Conservation (phyloP, 2,329 filamentous ascomycete species). For the Penicillium sp. region DNA sequence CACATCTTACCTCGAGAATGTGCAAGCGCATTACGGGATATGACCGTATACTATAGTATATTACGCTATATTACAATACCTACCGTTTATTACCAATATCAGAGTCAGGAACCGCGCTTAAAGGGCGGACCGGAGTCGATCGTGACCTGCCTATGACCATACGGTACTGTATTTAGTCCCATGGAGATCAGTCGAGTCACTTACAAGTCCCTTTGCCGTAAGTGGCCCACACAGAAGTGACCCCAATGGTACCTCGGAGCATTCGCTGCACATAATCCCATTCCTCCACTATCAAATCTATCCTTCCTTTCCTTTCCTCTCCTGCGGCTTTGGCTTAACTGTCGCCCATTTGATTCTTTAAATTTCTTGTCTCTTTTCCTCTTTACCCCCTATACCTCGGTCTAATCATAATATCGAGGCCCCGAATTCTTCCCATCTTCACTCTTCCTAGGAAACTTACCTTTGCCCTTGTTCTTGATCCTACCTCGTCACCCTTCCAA, state of each 20-base stretch:
- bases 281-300: conserved; percentile 14
- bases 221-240: conserved; percentile 10
- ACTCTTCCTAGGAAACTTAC: background rate
- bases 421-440: background rate
- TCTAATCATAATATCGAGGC: conserved; percentile 8
- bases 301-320: conserved; percentile 11
- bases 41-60: background rate
- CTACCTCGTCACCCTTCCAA: conserved; percentile 25
- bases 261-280: conserved; percentile 4
- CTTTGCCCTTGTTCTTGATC: conserved; percentile 16
- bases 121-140: background rate
- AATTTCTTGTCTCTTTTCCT: conserved; percentile 7
- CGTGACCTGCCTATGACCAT: background rate
- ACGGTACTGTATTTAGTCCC: background rate
- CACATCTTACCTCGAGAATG: background rate
- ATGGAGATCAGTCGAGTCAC: conserved; percentile 9
- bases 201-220: conserved; percentile 11
- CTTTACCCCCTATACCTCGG: conserved; percentile 13
- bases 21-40: background rate
- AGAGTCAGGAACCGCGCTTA: background rate
- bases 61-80: background rate
- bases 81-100: conserved; percentile 7
- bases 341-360: background rate
- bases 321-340: conserved; percentile 10
- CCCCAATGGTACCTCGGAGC: conserved; percentile 13